Conservation (phyloP, 345 rosid genomes). For the Linum trigynum region DNA sequence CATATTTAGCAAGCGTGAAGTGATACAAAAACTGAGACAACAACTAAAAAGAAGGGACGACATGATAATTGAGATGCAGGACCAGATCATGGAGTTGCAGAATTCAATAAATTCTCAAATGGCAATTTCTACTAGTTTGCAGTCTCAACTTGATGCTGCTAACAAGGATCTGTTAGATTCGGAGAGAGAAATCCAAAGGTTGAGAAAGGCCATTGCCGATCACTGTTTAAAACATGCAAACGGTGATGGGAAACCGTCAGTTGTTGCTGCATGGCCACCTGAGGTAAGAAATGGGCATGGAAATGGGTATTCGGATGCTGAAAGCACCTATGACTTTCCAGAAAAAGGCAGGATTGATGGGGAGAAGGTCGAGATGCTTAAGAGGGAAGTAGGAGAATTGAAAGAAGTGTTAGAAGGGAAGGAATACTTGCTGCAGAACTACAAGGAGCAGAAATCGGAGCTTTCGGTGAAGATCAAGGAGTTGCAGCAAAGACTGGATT, state of each 20-base stretch:
- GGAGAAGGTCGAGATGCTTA: conserved; percentile 65
- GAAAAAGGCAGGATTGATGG: conserved; percentile 45
- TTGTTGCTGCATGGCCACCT: conserved; percentile 32
- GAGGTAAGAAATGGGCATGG: conserved; percentile 42
- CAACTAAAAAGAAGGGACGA: conserved; percentile 92
- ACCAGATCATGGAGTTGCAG: conserved; percentile 63
- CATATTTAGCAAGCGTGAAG: conserved; percentile 83
- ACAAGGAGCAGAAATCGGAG: conserved; percentile 82
- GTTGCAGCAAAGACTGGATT: conserved; percentile 77
- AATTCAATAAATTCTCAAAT: conserved; percentile 56
- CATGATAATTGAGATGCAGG: conserved; percentile 95
- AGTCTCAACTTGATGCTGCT: conserved; percentile 61
- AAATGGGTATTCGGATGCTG: conserved; percentile 45
- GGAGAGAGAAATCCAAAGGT: conserved; percentile 71
- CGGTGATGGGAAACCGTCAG: conserved; percentile 30
- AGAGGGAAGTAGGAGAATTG: conserved; percentile 68
- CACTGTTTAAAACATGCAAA: conserved; percentile 46
- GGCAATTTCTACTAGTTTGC: conserved; percentile 57
- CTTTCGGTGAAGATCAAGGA: conserved; percentile 71
- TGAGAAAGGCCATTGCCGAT: conserved; percentile 84
- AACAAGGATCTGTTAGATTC: conserved; percentile 71
- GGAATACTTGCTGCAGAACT: conserved; percentile 64
- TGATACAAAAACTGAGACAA: conserved; percentile 84
- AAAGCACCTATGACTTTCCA: conserved; percentile 26
- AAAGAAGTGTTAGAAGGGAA: conserved; percentile 91